Conservation (phyloP, 1,284 basidiomycete genomes). For the Heterobasidion annosum region DNA sequence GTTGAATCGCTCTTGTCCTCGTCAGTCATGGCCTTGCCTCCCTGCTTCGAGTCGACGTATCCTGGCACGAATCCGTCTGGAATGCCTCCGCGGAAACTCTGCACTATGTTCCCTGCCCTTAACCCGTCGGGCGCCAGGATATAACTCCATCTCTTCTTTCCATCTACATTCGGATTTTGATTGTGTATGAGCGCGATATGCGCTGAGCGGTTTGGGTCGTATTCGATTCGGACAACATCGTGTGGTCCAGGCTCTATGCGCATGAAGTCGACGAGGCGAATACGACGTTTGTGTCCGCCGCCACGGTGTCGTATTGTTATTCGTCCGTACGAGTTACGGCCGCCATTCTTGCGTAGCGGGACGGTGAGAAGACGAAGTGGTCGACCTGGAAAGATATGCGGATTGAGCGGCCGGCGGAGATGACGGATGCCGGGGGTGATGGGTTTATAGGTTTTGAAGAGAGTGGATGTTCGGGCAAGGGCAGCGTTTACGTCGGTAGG, state of each 20-base stretch:
- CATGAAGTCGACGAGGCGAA: slow-evolving; percentile 86
- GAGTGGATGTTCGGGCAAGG: slow-evolving; percentile 32
- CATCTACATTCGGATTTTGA: slow-evolving; percentile 38
- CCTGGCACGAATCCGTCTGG: slow-evolving; percentile 70
- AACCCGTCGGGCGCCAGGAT: slow-evolving; percentile 90
- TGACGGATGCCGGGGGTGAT: slow-evolving; percentile 84
- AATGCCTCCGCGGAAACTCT: slow-evolving; percentile 81
- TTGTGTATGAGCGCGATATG: slow-evolving; percentile 87
- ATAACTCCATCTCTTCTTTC: slow-evolving; percentile 63
- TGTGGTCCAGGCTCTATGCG: slow-evolving; percentile 71
- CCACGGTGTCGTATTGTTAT: slow-evolving; percentile 89
- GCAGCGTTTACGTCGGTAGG: slow-evolving; percentile 24
- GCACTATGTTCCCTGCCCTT: slow-evolving; percentile 81
- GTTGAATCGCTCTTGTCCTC: slow-evolving; percentile 21
- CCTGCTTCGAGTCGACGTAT: slow-evolving; percentile 32
- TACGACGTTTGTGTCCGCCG: slow-evolving; percentile 85
- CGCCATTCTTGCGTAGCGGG: slow-evolving; percentile 79
- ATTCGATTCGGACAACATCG: slow-evolving; percentile 91
- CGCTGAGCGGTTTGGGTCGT: slow-evolving; percentile 89
- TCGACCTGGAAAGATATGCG: slow-evolving; percentile 77
- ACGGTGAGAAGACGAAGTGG: slow-evolving; percentile 83
- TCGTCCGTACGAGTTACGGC: slow-evolving; percentile 75
- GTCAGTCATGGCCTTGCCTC: slow-evolving; percentile 40
- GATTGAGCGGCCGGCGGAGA: slow-evolving; percentile 72
- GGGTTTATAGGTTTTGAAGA: slow-evolving; percentile 89